Base-by-base conservation (phyloP, 345 rosid genomes). In the Camelina hispida region DNA sequence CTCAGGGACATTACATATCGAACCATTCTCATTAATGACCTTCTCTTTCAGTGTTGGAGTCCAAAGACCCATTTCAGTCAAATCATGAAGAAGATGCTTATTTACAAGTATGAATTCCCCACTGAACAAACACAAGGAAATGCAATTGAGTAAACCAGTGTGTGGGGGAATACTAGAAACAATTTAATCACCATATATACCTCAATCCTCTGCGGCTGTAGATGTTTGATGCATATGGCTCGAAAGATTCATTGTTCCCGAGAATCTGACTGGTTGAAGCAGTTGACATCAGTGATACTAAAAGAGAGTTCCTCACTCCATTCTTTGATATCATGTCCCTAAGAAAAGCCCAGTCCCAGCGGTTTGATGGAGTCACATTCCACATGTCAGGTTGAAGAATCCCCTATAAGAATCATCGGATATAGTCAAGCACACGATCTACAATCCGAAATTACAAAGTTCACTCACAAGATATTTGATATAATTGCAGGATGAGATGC, bases 181-280 rank as follows among this genome's bases (percentile, higher is more conserved):
- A 63, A 3, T 25, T 8, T 15, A 37, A 40, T 13, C 47, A 28
- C 80, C 22, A 77, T n/a, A n/a, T n/a, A n/a, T 66, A 89, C 95
- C 88, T 89, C 58, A 87, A 68, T 71, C 84, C 91, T 80, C 93
- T 83, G 43, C 89, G 83, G 72, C 88, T 86, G 67, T 91, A 91
- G 59, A 87, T 87, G 72, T 86, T 88, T 43, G 93, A 89, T 32
- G 93, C 88, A 74, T 87, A 87, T 20, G 96, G 95, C 79, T 88
- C 90, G 60, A 89, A 89, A 77, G 87, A 87, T 77, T 91, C 93
- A 56, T 86, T 87, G 80, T 87, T 91, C 67, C 95, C 91, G 37
- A 87, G 96, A 80, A 89, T 89, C 85, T 89, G 97, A 78, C 97
- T 91, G 68, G 96, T 91, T 34, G 90, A 87, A 62, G 91, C 96